Evolutionary conservation across 768 basidiomycete species (phyloP).

Genomic region (Suillus paluster): DNA sequence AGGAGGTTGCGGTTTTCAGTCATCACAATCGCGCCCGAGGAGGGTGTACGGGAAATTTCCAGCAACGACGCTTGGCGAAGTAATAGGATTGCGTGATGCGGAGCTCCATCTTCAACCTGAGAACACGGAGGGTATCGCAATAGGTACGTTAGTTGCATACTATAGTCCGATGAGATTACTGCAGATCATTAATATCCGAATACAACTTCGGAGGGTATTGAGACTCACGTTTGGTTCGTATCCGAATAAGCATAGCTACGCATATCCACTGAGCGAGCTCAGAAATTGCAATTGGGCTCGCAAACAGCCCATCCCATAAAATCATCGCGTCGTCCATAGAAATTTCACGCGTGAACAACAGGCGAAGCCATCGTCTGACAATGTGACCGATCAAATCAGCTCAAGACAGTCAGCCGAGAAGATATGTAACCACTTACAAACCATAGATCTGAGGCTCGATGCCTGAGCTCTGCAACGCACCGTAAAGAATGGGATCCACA

Average conservation of each 20-base stretch:
- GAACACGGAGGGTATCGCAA: constrained; percentile 76
- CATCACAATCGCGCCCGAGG: constrained; percentile 77
- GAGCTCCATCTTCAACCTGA: constrained; percentile 39
- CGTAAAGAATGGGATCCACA: constrained; percentile 81
- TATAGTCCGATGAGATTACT: constrained; percentile 92
- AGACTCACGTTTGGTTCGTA: constrained; percentile 85
- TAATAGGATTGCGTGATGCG: constrained; percentile 69
- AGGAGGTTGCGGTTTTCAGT: constrained; percentile 84
- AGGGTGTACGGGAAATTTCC: constrained; percentile 71
- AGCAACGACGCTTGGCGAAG: constrained; percentile 84
- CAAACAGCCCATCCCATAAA: constrained; percentile 97
- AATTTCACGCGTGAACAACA: constrained; percentile 94
- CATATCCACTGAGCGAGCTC: constrained; percentile 86
- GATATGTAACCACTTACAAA: constrained; percentile 61
- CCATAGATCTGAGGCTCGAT: constrained; percentile 98
- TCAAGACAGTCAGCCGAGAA: not conserved
- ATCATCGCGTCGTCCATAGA: constrained; percentile 77
- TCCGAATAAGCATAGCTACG: constrained; percentile 93
- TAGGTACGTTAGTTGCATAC: constrained; percentile 78
- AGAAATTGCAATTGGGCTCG: constrained; percentile 73
- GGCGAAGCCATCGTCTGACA: constrained; percentile 86
- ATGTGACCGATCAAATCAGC: constrained; percentile 15
- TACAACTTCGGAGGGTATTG: not conserved
- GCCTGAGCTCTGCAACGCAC: constrained; percentile 73
- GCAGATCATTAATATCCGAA: constrained; percentile 20